phyloP scores from a whole-genome alignment of 2,329 filamentous ascomycete species.

The Clonostachys byssicola region DNA sequence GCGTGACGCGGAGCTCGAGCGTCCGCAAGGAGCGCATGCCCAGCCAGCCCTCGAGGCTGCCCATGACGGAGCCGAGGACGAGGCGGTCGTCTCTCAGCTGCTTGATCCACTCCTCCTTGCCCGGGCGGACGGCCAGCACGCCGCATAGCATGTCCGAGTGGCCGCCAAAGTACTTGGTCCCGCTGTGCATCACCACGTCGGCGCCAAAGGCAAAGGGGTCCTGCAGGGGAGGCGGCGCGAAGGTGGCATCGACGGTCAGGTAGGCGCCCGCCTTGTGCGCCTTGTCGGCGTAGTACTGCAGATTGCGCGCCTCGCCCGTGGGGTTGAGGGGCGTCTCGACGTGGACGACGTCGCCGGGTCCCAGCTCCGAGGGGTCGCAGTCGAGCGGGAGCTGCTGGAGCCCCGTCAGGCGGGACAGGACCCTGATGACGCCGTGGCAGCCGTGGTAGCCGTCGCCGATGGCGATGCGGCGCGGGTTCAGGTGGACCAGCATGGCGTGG shows the following conservation, averaged over 20 bases:
- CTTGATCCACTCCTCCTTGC: slow-evolving; percentile 50
- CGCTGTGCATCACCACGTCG: slow-evolving; percentile 86
- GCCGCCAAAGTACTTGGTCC: slow-evolving; percentile 94
- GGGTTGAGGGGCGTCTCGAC: slow-evolving; percentile 95
- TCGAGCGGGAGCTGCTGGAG: slow-evolving; percentile 70
- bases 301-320: slow-evolving; percentile 73
- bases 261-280: slow-evolving; percentile 71
- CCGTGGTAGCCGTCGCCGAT: slow-evolving; percentile 90
- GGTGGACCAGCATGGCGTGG: slow-evolving; percentile 78
- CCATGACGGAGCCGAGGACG: slow-evolving; percentile 81
- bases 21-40: slow-evolving; percentile 84
- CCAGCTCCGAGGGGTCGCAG: slow-evolving; percentile 61
- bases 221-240: slow-evolving; percentile 84
- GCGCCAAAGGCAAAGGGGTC: slow-evolving; percentile 80
- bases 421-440: slow-evolving; percentile 76
- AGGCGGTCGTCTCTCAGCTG: slow-evolving; percentile 64
- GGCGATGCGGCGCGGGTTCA: slow-evolving; percentile 79
- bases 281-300: slow-evolving; percentile 65
- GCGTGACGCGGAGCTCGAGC: slow-evolving; percentile 73
- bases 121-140: slow-evolving; percentile 63
- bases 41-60: slow-evolving; percentile 87
- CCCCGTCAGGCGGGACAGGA: slow-evolving; percentile 73
- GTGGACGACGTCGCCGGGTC: slow-evolving; percentile 79
- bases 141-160: slow-evolving; percentile 93
- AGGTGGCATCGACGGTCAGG: slow-evolving; percentile 85